Evolutionary conservation across 2,329 filamentous ascomycete species (phyloP), one percentile per base, ranked within the genome.

Genomic region (Cryphonectria japonica): DNA sequence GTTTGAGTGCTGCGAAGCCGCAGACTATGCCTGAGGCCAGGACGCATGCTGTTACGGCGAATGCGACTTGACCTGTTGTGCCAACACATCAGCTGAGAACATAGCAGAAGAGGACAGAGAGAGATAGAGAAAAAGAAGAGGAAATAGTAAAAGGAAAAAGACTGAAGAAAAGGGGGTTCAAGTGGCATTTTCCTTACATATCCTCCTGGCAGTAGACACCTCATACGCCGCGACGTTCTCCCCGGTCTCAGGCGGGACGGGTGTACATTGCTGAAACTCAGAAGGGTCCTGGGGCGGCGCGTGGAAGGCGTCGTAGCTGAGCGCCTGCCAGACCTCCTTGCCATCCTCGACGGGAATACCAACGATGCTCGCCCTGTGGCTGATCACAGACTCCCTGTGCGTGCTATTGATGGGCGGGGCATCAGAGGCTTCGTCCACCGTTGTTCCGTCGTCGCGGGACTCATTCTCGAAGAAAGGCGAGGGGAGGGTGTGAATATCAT

Each of bases 11-110:
- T 9, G 89, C 89, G 78, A 88, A 91, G 11, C 89, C 89, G 78
- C 91, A 91, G 7, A 91, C 85, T 50, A 89, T 83, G 0, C 89
- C 91, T 4, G 90, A 88, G 19, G 89, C 88, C 68, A 92, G 82
- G 62, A 92, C 85, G 79, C 90, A 92, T 78, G 91, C 91, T 13
- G 91, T 73, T n/a, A 91, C 86, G 7, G 89, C 89, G 73, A 87
- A 81, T 66, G 80, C 80, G 37, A 92, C 87, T 81, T 93, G 91
- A 66, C 85, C 88, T 91, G 64, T 65, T 91, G 66, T 61, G 16
- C 13, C 34, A 43, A 34, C n/a, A 59, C 1, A 52, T 67, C 13
- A 71, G 68, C 29, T 50, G 22, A n/a, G 16, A 19, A 22, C 43
- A 46, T 6, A 16, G 34, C 34, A 34, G 19, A 46, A 16, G 43